Evolutionary conservation across 768 basidiomycete genomes (phyloP), one percentile per base, ranked within the genome.

Genomic region (Serendipita sp.): DNA sequence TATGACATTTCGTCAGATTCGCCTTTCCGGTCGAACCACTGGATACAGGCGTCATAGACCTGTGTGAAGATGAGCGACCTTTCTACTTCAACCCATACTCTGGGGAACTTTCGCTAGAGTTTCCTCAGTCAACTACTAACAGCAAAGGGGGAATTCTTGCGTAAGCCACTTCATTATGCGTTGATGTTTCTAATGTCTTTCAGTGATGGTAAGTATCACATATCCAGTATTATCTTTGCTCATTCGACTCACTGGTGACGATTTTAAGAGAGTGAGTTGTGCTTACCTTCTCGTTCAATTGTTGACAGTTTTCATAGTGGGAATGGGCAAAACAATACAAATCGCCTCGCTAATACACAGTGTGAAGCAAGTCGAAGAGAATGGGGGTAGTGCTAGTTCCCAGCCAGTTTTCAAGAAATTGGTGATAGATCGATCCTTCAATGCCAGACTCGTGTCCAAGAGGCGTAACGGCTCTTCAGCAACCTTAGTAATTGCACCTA

Each of bases 321-420:
- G 91, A n/a, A 87, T 94, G 83, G 91, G 91, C 4, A 94, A 94
- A 75, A 91, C 91, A 0, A 92, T 93, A 67, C 93, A 93, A 89
- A 73, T 96, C 37, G 89, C 92, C 1, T 84, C 91, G 8, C 81
- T 96, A 62, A 87, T 96, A 29, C 92, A 94, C 66, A 84, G 83
- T 3, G 73, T 77, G 2, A 78, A 82, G 23, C 70, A 75, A 18
- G 72, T 64, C 68, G 70, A 62, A 65, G 40, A 34, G 18, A 70
- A 73, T 11, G 64, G 70, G 15, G 67, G 71, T 2, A 69, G 67
- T 33, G 72, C 65, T 27, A 69, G 13, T 69, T 66, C 2, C 72
- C 67, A 0, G 65, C 70, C 70, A 27, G 68, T 71, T 55, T 84
- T 73, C 3, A 81, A 80, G 40, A 86, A 86, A 70, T 71, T 85